A percentile compares a stretch with the other conserved stretches of the same genome.
Conservation (phyloP, 2,329 filamentous ascomycete species). For the Monosporascus sp. region DNA sequence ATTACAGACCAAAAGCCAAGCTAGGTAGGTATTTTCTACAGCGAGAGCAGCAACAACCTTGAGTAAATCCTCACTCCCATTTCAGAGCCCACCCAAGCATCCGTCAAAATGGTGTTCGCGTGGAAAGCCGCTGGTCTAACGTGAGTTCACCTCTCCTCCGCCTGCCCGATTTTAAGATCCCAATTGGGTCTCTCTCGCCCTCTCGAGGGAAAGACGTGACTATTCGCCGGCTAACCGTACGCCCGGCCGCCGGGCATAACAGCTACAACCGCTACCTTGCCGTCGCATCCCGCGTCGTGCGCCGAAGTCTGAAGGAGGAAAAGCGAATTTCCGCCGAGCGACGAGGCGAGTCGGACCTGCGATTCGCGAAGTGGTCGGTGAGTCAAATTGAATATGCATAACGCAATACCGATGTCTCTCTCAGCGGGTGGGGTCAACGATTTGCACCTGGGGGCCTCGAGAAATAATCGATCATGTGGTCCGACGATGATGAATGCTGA, state of each 20-base stretch:
- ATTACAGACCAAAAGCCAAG: background rate
- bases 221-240: conserved; percentile 26
- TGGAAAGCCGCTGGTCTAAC: conserved; percentile 98
- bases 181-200: background rate
- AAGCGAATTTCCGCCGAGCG: conserved; percentile 83
- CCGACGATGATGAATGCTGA: conserved; percentile 22
- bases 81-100: conserved; percentile 25
- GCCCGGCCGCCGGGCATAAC: conserved; percentile 21
- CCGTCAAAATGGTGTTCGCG: conserved; percentile 84
- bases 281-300: conserved; percentile 89
- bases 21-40: conserved; percentile 1
- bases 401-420: too few relatives aligned
- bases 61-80: conserved; percentile 15
- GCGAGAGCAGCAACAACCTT: conserved; percentile 27
- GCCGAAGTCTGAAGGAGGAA: conserved; percentile 94
- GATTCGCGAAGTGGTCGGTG: conserved; percentile 94
- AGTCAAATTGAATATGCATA: conserved; percentile 33
- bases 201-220: conserved; percentile 5
- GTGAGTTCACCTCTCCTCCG: conserved; percentile 51
- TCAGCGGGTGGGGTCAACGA: too few relatives aligned
- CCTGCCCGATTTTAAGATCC: background rate
- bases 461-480: conserved; percentile 3
- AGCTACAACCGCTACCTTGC: conserved; percentile 99
- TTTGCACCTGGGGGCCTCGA: background rate
- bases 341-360: conserved; percentile 81